Evolutionary conservation across 495 filamentous ascomycete species (phyloP).

Genomic region (Trichoderma virens): DNA sequence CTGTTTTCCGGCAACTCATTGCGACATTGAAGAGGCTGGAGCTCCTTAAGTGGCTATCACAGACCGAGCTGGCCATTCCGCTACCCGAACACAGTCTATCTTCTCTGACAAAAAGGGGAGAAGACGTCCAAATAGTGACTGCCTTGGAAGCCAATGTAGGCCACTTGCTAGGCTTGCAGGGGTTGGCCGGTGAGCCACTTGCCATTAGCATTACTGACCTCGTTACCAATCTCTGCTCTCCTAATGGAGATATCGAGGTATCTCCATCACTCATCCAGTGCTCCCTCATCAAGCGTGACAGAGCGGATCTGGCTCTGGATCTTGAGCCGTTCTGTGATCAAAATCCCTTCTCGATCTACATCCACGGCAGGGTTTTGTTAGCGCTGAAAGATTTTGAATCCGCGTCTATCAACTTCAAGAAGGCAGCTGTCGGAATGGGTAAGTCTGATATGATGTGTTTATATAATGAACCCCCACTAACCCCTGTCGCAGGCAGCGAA

Average conservation of each 20-base stretch:
- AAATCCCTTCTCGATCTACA: conserved; percentile 70
- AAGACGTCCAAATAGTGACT: conserved; percentile 37
- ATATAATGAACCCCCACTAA: not conserved
- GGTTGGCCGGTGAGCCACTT: conserved; percentile 26
- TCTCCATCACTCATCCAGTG: conserved; percentile 53
- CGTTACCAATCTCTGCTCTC: conserved; percentile 46
- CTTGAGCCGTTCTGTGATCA: conserved; percentile 60
- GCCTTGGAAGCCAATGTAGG: conserved; percentile 43
- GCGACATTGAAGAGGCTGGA: conserved; percentile 63
- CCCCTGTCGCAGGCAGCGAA: not conserved
- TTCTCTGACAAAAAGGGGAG: conserved; percentile 13
- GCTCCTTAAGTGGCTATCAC: conserved; percentile 74
- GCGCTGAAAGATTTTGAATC: conserved; percentile 60
- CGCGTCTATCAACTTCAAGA: conserved; percentile 72
- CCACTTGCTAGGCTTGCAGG: conserved; percentile 40
- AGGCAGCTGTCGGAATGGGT: conserved; percentile 76
- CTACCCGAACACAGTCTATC: conserved; percentile 25
- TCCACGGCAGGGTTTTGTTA: conserved; percentile 75
- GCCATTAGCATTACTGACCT: conserved; percentile 43
- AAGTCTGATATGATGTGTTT: conserved; percentile 27
- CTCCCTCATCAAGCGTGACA: conserved; percentile 58
- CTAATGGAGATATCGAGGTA: conserved; percentile 43
- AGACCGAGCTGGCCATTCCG: conserved; percentile 40
- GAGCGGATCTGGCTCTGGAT: conserved; percentile 67
- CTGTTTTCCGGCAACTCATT: conserved; percentile 60